These are phyloP conservation scores for Eimeria praecox DNA, from an alignment of 169 alveolate genomes.

Conservation along the genomic window DNA sequence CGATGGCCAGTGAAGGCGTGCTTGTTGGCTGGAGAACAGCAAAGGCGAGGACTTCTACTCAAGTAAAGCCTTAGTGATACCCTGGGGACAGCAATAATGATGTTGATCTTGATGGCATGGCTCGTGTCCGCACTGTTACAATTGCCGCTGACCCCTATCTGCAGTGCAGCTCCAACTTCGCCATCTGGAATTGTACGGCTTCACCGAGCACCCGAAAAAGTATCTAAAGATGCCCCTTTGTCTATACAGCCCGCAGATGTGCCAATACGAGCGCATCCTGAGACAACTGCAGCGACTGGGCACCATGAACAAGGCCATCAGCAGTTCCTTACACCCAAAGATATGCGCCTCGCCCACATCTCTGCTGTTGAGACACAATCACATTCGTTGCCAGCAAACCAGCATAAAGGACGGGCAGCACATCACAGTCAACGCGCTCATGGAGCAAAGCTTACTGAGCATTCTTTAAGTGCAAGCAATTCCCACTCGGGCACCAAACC, in stretches of 20 bases:
- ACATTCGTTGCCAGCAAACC: no score
- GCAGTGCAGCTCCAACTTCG: not conserved
- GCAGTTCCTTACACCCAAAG: no score
- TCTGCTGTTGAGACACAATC: no score
- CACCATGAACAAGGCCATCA: no score
- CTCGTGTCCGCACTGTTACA: not conserved
- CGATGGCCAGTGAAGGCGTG: no score
- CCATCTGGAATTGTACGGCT: not conserved
- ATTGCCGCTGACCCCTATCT: not conserved
- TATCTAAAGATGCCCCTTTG: not conserved
- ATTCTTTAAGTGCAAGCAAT: not conserved
- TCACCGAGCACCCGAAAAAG: not conserved
- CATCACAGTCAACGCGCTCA: no score
- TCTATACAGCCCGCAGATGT: not conserved
- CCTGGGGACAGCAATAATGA: not conserved
- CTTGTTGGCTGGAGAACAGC: no score
- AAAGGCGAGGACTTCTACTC: no score
- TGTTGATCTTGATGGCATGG: constrained; percentile 8
- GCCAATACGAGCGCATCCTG: not conserved
- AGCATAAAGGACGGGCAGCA: no score
- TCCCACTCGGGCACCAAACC: not conserved
- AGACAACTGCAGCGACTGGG: not conserved
- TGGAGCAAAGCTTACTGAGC: no score
- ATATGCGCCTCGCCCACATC: no score
- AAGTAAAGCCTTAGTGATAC: no score